Evolutionary conservation across 306 rosid genomes (phyloP), one percentile per base, ranked within the genome.

Genomic region (Vigna reflexopilosa): DNA sequence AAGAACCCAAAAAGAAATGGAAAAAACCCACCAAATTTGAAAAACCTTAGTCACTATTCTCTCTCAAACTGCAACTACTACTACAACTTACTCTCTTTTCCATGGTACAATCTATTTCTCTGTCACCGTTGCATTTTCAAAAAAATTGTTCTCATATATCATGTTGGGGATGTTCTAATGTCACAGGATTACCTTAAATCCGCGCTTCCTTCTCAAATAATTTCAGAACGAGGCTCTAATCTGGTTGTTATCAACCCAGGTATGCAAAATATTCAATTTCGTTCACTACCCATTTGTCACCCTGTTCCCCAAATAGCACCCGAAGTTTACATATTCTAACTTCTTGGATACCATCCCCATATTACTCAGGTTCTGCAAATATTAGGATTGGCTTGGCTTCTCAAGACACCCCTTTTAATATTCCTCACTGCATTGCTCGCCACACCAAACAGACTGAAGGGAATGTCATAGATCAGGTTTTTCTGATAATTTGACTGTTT

Each of bases 361-460:
- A 19, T 26, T 42, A 3, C 61, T 63, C 83, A 93, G 99, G 98
- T 77, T 95, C 98, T 79, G 90, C 91, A 77, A 89, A 85, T 81
- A 73, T 95, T 73, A 88, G 98, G 89, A 88, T 93, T 63, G 99
- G 98, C 26, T 82, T 92, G 68, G 98, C 98, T 81, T 91, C 97
- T 26, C 96, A 95, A 80, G 97, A 95, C 40, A 80, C 62, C 67
- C 97, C 99, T 79, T 87, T 86, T 12, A 86, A 84, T 52, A 57
- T 93, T 85, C 97, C 98, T 67, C 98, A 91, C 49, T 95, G 99
- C 84, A 87, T 95, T 93, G 94, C 98, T 73, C 92, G 90, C 76
- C 81, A 83, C 51, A 91, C 94, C 65, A 85, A 80, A 32, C 94
- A 89, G 77, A 81, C 93, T 52, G 85, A 84, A 87, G 86, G 58